These are phyloP conservation scores for Ricinus communis DNA, from an alignment of 345 rosid species.

Conservation along the genomic window DNA sequence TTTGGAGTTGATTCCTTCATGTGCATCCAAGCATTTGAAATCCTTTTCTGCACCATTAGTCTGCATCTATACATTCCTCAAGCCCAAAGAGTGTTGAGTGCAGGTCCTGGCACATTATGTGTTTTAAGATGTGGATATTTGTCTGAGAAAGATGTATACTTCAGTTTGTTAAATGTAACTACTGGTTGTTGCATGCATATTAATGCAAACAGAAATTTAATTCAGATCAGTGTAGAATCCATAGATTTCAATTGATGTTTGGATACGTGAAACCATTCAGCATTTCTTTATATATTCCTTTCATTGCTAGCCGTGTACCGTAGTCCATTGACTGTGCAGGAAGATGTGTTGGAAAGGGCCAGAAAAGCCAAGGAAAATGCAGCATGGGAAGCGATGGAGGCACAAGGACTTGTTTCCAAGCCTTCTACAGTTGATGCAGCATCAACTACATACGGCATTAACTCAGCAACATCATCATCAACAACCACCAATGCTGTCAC, in stretches of 20 bases:
- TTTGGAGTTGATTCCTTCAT: background rate
- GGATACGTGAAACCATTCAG: background rate
- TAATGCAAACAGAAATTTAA: too few species aligned
- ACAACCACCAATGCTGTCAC: background rate
- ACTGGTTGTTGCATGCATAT: too few species aligned
- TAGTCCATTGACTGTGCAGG: constrained; percentile 39
- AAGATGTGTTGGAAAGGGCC: constrained; percentile 80
- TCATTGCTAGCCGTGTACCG: background rate
- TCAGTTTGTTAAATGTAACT: too few species aligned
- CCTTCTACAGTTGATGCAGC: constrained; percentile 24
- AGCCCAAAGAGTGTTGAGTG: too few species aligned
- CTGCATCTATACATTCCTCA: background rate
- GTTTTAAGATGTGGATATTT: too few species aligned
- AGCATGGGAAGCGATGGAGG: constrained; percentile 66
- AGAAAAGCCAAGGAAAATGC: constrained; percentile 78
- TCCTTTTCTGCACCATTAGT: background rate
- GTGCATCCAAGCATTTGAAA: background rate
- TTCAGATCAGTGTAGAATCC: background rate
- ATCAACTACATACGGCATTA: constrained; percentile 12
- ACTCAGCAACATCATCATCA: constrained; percentile 25
- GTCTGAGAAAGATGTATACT: too few species aligned
- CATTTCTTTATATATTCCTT: background rate
- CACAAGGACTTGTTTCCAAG: constrained; percentile 46
- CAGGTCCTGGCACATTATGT: too few species aligned
- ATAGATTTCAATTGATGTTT: background rate